These are phyloP conservation scores for Lyophyllum decastes DNA, from an alignment of 768 basidiomycete genomes.

Conservation along the genomic window DNA sequence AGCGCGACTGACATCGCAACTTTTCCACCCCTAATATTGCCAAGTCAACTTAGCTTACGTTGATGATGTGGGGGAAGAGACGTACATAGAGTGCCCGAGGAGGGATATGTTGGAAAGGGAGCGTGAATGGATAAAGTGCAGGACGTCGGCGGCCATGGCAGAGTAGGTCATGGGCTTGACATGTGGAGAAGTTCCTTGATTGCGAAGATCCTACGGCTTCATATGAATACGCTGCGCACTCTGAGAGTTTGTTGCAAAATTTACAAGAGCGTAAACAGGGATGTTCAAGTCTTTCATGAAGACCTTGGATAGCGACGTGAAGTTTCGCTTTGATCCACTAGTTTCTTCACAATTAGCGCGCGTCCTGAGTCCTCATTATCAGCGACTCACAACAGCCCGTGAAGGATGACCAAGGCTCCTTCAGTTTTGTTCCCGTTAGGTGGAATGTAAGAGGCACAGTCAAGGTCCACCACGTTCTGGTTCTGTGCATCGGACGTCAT, in stretches of 20 bases:
- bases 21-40: constrained; percentile 89
- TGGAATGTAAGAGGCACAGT: constrained; percentile 18
- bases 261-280: constrained; percentile 70
- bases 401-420: constrained; percentile 53
- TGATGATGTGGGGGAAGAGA: constrained; percentile 8
- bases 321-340: constrained; percentile 87
- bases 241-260: too few relatives aligned
- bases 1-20: constrained; percentile 70
- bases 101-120: constrained; percentile 62
- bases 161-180: constrained; percentile 66
- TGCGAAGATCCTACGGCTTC: constrained; percentile 55
- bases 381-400: constrained; percentile 56
- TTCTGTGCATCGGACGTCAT: background rate
- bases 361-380: background rate
- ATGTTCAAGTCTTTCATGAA: constrained; percentile 60
- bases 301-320: constrained; percentile 72
- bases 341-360: background rate
- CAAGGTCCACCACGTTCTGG: constrained; percentile 15
- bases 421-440: constrained; percentile 27
- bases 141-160: constrained; percentile 78
- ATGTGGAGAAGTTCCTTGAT: constrained; percentile 83
- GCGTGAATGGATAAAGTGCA: constrained; percentile 58
- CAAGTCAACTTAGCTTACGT: background rate
- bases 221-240: background rate
- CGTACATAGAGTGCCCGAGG: constrained; percentile 87